Percentiles rank a stretch among this genome's conserved stretches.
Conservation (phyloP, 2,329 filamentous ascomycete genomes). For the Aspergillus sp. region DNA sequence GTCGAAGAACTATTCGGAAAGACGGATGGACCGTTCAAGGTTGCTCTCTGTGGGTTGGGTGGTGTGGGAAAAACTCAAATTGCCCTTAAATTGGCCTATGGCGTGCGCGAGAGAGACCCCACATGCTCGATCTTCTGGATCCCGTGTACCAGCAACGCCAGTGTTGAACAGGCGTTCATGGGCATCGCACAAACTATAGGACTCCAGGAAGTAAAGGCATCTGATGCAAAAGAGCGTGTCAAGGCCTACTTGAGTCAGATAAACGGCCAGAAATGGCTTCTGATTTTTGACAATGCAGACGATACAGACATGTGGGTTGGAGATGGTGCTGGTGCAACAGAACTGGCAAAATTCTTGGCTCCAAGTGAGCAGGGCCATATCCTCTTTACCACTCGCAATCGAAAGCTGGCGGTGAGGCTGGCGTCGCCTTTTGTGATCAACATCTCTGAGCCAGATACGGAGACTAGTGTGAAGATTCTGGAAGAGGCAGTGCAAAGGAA, state of each 20-base stretch:
- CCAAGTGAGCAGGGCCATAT: slow-evolving; percentile 28
- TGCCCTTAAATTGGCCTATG: slow-evolving; percentile 31
- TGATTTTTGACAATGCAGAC: slow-evolving; percentile 32
- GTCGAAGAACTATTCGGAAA: background rate
- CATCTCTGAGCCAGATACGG: background rate
- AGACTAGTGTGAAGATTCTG: background rate
- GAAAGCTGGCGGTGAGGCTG: slow-evolving; percentile 25
- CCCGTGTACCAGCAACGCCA: slow-evolving; percentile 27
- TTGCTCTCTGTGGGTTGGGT: slow-evolving; percentile 18
- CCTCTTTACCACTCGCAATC: slow-evolving; percentile 34
- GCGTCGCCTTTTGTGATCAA: background rate
- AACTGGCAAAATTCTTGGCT: slow-evolving; percentile 22
- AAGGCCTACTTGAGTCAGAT: slow-evolving; percentile 20
- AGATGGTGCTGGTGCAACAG: background rate
- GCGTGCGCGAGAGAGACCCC: slow-evolving; percentile 4
- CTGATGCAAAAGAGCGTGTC: slow-evolving; percentile 11
- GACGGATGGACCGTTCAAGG: background rate
- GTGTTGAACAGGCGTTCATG: slow-evolving; percentile 22
- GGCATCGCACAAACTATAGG: slow-evolving; percentile 16
- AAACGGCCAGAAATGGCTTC: slow-evolving; percentile 24
- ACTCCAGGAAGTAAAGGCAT: slow-evolving; percentile 3
- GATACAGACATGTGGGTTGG: slow-evolving; percentile 24
- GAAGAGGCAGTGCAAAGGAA: background rate
- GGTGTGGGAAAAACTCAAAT: slow-evolving; percentile 31
- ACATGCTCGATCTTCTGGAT: slow-evolving; percentile 34